These are phyloP conservation scores for Pugionium cornutum DNA, from an alignment of 345 rosid species.

Conservation along the genomic window DNA sequence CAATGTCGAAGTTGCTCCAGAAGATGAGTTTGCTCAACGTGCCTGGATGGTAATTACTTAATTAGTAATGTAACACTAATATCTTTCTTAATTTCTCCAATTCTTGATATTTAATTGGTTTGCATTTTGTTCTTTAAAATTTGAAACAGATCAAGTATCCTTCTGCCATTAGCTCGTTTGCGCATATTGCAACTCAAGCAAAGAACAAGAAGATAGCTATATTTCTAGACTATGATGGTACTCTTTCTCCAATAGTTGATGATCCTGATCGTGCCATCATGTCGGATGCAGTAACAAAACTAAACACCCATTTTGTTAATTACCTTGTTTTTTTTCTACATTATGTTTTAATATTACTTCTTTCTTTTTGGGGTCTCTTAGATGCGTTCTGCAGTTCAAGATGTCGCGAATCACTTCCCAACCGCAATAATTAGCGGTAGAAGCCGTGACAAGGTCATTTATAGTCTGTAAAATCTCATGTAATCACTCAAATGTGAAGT, in stretches of 20 bases:
- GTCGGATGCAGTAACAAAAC: conserved; percentile 65
- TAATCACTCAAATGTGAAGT: background rate
- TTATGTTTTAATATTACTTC: background rate
- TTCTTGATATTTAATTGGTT: background rate
- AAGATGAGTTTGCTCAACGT: conserved; percentile 53
- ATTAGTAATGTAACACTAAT: no score
- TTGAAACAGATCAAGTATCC: conserved; percentile 71
- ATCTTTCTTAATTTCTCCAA: no score
- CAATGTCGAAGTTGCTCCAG: conserved; percentile 51
- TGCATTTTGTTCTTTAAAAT: background rate
- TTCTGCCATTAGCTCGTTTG: conserved; percentile 73
- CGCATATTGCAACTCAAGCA: conserved; percentile 55
- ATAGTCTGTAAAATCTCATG: background rate
- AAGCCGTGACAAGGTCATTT: conserved; percentile 77
- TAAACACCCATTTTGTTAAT: background rate
- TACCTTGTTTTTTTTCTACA: conserved; percentile 20
- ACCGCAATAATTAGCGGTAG: conserved; percentile 97
- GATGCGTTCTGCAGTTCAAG: conserved; percentile 89
- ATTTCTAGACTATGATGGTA: conserved; percentile 88
- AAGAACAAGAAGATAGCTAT: conserved; percentile 75
- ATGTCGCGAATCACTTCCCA: conserved; percentile 70
- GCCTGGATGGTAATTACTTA: conserved; percentile 68
- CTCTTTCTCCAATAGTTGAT: conserved; percentile 93
- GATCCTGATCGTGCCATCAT: conserved; percentile 82
- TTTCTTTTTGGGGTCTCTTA: conserved; percentile 21